Conservation (phyloP, 177 flowering plant genomes). For the Telopea speciosissima region DNA sequence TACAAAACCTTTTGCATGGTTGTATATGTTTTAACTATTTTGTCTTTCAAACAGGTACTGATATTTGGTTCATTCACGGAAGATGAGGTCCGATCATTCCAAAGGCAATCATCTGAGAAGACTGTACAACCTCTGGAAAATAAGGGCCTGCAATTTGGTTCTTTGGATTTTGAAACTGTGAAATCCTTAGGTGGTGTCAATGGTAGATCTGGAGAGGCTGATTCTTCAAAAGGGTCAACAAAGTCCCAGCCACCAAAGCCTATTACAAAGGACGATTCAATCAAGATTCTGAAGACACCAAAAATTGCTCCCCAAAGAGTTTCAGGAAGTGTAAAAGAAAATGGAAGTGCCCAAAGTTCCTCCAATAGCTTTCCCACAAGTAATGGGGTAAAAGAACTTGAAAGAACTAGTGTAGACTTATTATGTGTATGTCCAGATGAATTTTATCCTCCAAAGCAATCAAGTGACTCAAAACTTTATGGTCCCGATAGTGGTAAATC, state of each 20-base stretch:
- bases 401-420: slow-evolving; percentile 14
- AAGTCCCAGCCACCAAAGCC: slow-evolving; percentile 9
- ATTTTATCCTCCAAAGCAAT: slow-evolving; percentile 17
- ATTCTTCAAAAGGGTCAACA: slow-evolving; percentile 18
- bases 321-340: slow-evolving; percentile 25
- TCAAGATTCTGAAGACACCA: slow-evolving; percentile 12
- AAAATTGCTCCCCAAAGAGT: slow-evolving; percentile 13
- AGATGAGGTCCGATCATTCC: slow-evolving; percentile 52
- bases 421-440: slow-evolving; percentile 22
- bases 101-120: slow-evolving; percentile 23
- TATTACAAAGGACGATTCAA: slow-evolving; percentile 15
- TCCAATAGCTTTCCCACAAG: slow-evolving; percentile 9
- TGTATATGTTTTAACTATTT: background rate
- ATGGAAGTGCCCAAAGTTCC: slow-evolving; percentile 30
- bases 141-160: slow-evolving; percentile 49
- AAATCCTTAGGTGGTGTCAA: slow-evolving; percentile 21
- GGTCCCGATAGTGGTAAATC: slow-evolving; percentile 23
- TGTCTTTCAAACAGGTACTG: slow-evolving; percentile 33
- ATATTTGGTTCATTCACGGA: slow-evolving; percentile 87
- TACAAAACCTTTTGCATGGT: background rate
- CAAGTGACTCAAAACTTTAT: slow-evolving; percentile 14
- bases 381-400: slow-evolving; percentile 28
- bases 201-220: slow-evolving; percentile 16
- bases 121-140: slow-evolving; percentile 25
- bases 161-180: slow-evolving; percentile 38